These are phyloP conservation scores for Lachancea meyersii DNA, from an alignment of 805 yeast species.

Conservation along the genomic window DNA sequence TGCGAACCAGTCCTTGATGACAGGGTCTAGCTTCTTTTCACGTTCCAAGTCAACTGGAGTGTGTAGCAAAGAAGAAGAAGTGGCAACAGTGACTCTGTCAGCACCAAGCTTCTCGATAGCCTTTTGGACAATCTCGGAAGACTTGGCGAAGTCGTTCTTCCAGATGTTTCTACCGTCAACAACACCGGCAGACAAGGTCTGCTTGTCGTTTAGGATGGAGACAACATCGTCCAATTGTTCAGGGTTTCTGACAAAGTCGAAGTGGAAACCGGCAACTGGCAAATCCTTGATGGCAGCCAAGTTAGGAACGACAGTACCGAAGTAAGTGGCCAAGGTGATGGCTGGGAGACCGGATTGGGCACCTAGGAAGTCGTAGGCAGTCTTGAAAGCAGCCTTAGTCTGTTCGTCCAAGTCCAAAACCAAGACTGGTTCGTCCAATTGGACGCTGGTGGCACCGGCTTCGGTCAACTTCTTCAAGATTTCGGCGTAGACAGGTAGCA, in stretches of 20 bases:
- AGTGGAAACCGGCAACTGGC: constrained; percentile 94
- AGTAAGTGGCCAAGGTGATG: constrained; percentile 82
- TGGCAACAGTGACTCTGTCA: constrained; percentile 81
- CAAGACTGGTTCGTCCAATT: constrained; percentile 95
- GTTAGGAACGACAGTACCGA: constrained; percentile 98
- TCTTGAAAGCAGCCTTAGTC: constrained; percentile 80
- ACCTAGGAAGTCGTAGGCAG: constrained; percentile 73
- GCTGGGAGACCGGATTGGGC: constrained; percentile 64
- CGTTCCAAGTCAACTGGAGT: constrained; percentile 94
- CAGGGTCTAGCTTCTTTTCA: constrained; percentile 86
- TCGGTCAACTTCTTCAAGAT: constrained; percentile 77
- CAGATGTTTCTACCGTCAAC: constrained; percentile 99
- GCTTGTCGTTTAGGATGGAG: constrained; percentile 57
- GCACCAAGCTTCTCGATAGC: constrained; percentile 82
- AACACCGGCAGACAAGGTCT: constrained; percentile 90
- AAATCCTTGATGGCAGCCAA: constrained; percentile 78
- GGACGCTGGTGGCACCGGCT: constrained; percentile 94
- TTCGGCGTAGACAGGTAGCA: constrained; percentile 90
- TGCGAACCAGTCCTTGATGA: constrained; percentile 95
- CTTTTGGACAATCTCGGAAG: constrained; percentile 71
- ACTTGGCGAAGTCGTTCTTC: constrained; percentile 92
- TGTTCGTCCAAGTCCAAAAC: constrained; percentile 87
- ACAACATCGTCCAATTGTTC: constrained; percentile 87
- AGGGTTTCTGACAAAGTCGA: constrained; percentile 92
- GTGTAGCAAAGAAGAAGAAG: constrained; percentile 95